These are phyloP conservation scores for Dalbergia oliveri DNA, from an alignment of 306 rosid genomes.

Conservation along the genomic window DNA sequence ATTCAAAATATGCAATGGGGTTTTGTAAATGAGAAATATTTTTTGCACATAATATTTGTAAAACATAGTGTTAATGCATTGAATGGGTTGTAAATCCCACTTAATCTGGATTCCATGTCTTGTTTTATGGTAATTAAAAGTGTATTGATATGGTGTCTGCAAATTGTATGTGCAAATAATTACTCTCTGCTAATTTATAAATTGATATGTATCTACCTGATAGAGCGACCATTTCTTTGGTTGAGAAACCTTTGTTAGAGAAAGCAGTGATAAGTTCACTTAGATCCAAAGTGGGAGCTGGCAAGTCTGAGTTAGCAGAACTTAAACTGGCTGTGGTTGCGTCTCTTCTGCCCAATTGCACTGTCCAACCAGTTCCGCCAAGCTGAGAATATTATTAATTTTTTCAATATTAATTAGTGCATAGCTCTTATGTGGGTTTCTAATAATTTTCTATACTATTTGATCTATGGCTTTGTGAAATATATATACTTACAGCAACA, in stretches of 20 bases:
- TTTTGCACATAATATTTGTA: too few species aligned
- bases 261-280: slow-evolving; percentile 50
- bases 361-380: slow-evolving; percentile 63
- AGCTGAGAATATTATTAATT: slow-evolving; percentile 45
- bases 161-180: too few species aligned
- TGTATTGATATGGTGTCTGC: too few species aligned
- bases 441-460: too few species aligned
- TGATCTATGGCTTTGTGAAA: too few species aligned
- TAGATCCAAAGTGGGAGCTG: slow-evolving; percentile 44
- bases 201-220: slow-evolving; percentile 53
- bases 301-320: slow-evolving; percentile 58
- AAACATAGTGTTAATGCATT: too few species aligned
- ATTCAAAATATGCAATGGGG: too few species aligned
- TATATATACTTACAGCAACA: slow-evolving; percentile 50
- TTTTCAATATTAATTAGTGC: neutral
- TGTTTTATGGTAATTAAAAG: too few species aligned
- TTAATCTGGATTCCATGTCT: too few species aligned
- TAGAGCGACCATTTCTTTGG: slow-evolving; percentile 68
- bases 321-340: slow-evolving; percentile 62
- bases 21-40: too few species aligned
- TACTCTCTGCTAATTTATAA: neutral
- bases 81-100: too few species aligned
- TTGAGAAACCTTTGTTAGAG: slow-evolving; percentile 57
- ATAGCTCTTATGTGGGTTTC: too few species aligned
- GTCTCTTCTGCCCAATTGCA: slow-evolving; percentile 73